These are phyloP conservation scores for Colletotrichum lindemuthianum DNA, from an alignment of 2,329 filamentous ascomycete genomes.

Conservation along the genomic window DNA sequence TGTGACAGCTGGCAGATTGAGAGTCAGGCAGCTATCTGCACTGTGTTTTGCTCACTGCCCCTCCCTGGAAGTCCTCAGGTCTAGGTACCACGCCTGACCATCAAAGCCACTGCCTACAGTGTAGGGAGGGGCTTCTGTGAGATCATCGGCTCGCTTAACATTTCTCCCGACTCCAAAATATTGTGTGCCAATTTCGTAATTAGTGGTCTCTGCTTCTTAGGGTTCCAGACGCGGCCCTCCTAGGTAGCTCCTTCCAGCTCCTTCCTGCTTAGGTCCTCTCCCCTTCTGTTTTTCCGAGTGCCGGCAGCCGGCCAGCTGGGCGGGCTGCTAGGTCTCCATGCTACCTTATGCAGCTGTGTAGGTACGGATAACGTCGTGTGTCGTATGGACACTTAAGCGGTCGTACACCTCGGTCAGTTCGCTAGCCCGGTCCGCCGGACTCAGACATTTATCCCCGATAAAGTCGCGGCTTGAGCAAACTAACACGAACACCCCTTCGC, in stretches of 20 bases:
- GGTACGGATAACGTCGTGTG: too few species aligned
- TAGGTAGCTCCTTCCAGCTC: slow-evolving; percentile 3
- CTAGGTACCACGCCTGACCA: not conserved
- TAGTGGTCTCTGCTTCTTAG: slow-evolving; percentile 19
- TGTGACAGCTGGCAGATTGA: too few species aligned
- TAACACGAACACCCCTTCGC: not conserved
- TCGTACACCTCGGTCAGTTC: slow-evolving; percentile 22
- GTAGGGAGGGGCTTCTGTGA: slow-evolving; percentile 9
- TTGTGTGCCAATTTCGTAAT: slow-evolving; percentile 28
- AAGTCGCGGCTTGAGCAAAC: too few species aligned
- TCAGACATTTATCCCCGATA: too few species aligned
- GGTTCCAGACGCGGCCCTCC: slow-evolving; percentile 28
- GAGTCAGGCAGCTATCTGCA: not conserved
- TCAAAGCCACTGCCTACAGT: not conserved
- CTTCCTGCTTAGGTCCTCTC: not conserved
- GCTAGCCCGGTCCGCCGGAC: slow-evolving; percentile 15
- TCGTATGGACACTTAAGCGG: too few species aligned
- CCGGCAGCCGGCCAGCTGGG: not conserved
- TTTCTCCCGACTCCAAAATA: slow-evolving; percentile 28
- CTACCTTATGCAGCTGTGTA: too few species aligned
- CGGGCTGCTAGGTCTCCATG: too few species aligned
- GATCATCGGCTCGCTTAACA: slow-evolving; percentile 34
- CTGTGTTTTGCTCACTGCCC: slow-evolving; percentile 1
- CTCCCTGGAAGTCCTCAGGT: not conserved
- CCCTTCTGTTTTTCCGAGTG: slow-evolving; percentile 5